Conservation (phyloP, 78 protist genomes). For the slime mould (Dictyostelium discoideum) region dicty_2.7 NC_007088.5:5670501-5671000, state of each 20-base stretch:
- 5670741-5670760: not conserved
- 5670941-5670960: conserved; percentile 4
- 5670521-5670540: not conserved
- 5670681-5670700: conserved; percentile 29
- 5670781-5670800: conserved; percentile 24
- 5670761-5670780: not conserved
- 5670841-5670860: conserved; percentile 40
- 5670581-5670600: conserved; percentile 52
- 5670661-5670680: conserved; percentile 56
- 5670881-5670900: conserved; percentile 69
- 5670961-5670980: conserved; percentile 44
- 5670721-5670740: not conserved
- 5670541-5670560: conserved; percentile 44
- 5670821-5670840: not conserved
- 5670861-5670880: conserved; percentile 46
- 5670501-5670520: conserved; percentile 16
- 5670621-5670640: conserved; percentile 43
- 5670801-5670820: conserved; percentile 1
- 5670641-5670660: conserved; percentile 60
- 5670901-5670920: conserved; percentile 86
- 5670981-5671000: not conserved
- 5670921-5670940: conserved; percentile 35
- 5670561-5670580: conserved; percentile 77
- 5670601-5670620: conserved; percentile 5
- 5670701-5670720: not conserved